Conservation (phyloP, 345 rosid genomes). For the Carallia pectinifolia region DNA sequence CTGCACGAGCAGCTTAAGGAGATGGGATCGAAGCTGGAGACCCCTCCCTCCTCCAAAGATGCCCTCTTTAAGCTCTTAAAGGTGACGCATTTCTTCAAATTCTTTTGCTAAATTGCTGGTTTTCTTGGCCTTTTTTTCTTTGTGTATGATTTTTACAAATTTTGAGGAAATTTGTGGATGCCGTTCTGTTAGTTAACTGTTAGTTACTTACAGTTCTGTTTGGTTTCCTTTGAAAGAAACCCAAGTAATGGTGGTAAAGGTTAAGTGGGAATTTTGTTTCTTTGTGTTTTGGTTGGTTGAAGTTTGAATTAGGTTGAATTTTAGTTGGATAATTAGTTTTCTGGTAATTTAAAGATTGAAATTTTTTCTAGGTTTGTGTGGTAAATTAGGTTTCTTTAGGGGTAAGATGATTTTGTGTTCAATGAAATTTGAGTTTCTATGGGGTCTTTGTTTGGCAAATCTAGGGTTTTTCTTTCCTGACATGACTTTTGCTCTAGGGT, state of each 20-base stretch:
- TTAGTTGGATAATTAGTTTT: background rate
- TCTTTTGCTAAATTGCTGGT: slow-evolving; percentile 3
- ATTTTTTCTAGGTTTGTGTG: background rate
- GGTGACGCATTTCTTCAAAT: slow-evolving; percentile 43
- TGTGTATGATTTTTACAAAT: background rate
- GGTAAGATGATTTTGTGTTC: background rate
- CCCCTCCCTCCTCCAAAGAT: slow-evolving; percentile 70
- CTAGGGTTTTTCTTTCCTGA: slow-evolving; percentile 20
- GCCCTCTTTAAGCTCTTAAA: slow-evolving; percentile 74
- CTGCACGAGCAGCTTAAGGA: slow-evolving; percentile 66
- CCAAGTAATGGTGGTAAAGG: background rate
- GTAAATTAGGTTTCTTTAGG: background rate
- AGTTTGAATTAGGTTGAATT: background rate
- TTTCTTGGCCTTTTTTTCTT: background rate
- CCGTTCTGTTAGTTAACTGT: slow-evolving; percentile 5
- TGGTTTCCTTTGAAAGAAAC: slow-evolving; percentile 3
- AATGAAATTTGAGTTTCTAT: background rate
- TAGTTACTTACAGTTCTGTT: slow-evolving; percentile 1
- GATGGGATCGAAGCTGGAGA: slow-evolving; percentile 85
- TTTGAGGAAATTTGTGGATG: slow-evolving; percentile 11
- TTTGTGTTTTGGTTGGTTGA: slow-evolving; percentile 19
- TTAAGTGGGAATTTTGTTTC: background rate
- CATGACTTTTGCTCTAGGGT: background rate
- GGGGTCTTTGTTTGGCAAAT: slow-evolving; percentile 12
- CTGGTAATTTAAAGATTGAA: background rate